Evolutionary conservation across 1,284 basidiomycete species (phyloP), one percentile per base, ranked within the genome.

Genomic region (Ceratobasidium sp.): DNA sequence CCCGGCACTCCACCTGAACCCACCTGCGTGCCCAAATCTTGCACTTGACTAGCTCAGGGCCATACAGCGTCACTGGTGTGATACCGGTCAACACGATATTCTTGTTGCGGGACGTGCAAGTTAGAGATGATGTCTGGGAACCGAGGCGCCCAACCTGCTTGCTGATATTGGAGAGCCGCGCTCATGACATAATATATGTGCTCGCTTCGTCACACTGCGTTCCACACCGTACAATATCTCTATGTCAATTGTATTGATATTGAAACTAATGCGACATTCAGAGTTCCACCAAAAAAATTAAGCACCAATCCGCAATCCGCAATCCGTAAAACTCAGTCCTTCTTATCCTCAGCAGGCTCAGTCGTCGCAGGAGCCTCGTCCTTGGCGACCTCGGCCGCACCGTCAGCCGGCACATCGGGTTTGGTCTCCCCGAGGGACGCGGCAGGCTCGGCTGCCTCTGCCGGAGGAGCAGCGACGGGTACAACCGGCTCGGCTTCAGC

Each of bases 11-110:
- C 48, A 4, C 19, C 4, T 22, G 22, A 31, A 82, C 86, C 79
- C 79, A 92, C 95, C 84, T 98, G 96, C 6, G 96, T 94, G 81
- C 96, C 93, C 61, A 99, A 87, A 83, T 99, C 98, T 78, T 92
- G 89, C 51, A 97, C 81, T 62, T 89, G 22, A 97, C 93, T 6
- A 90, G 92, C 76, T 95, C 91, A 8, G 97, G 96, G 83, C 99
- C 98, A 81, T 91, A 98, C 77, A 99, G 87, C 16, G 96, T 98
- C 54, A 99, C 97, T 27, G 94, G 96, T 85, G 98, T 99, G 74
- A 99, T 98, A 76, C 98, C 98, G 62, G 98, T 98, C 62, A 99
- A 87, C 62, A 91, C 92, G 73, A 98, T 87, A 81, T 99, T 95
- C 86, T 99, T 99, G 77, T 98, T 97, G 98, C 79, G n/a, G 27